A percentile compares a stretch with the other conserved stretches of the same genome.
phyloP scores from a whole-genome alignment of 2,329 filamentous ascomycete species.

The Alternaria triticina region DNA sequence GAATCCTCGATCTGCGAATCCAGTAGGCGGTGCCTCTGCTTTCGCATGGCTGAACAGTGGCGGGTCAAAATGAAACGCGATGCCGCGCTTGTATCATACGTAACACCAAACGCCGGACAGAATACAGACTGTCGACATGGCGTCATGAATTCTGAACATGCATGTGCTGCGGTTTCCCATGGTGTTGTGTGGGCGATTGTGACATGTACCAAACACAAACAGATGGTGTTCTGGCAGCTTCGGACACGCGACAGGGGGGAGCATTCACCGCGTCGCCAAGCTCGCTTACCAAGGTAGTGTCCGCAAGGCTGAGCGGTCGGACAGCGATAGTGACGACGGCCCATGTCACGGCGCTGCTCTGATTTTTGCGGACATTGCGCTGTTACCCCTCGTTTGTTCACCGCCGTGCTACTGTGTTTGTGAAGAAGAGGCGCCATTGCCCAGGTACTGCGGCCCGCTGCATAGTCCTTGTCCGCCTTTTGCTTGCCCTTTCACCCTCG shows the following conservation, averaged over 20 bases:
- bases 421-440: slow-evolving; percentile 5
- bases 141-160: neutral
- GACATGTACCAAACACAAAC: neutral
- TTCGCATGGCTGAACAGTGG: slow-evolving; percentile 84
- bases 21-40: slow-evolving; percentile 88
- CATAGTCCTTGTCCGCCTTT: slow-evolving; percentile 7
- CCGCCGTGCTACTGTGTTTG: slow-evolving; percentile 12
- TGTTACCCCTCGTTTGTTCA: slow-evolving; percentile 22
- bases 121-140: neutral
- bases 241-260: slow-evolving; percentile 1
- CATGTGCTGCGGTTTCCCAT: neutral
- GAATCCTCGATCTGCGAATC: slow-evolving; percentile 72
- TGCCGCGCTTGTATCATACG: neutral
- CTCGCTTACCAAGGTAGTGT: slow-evolving; percentile 21
- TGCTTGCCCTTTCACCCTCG: neutral
- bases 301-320: slow-evolving; percentile 22
- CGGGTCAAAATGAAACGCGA: slow-evolving; percentile 30
- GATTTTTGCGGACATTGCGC: slow-evolving; percentile 31
- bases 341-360: slow-evolving; percentile 29
- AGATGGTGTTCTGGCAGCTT: neutral
- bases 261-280: slow-evolving; percentile 15
- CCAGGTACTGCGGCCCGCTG: slow-evolving; percentile 15
- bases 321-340: slow-evolving; percentile 22
- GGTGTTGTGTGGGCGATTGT: neutral
- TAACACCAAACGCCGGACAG: neutral